These are phyloP conservation scores for Leishmania mexicana DNA, from an alignment of 208 protist species.

Conservation along the genomic window DNA sequence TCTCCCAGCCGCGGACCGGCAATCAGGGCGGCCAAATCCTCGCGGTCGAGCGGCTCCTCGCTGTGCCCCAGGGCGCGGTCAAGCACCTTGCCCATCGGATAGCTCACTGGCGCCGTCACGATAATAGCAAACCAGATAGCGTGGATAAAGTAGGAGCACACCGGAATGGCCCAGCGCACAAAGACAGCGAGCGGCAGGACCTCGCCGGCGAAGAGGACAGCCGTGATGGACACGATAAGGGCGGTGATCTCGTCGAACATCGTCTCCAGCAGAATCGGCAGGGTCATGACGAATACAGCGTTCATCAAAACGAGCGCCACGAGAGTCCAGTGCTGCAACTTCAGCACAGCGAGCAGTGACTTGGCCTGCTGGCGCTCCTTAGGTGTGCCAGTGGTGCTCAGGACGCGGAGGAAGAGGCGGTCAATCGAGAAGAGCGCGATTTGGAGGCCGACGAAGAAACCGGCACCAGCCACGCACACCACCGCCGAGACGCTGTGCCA, in stretches of 20 bases:
- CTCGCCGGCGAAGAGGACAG: conserved; percentile 90
- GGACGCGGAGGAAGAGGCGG: conserved; percentile 58
- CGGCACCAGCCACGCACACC: conserved; percentile 42
- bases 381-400: conserved; percentile 50
- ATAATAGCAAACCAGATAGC: conserved; percentile 75
- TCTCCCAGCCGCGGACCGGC: conserved; percentile 33
- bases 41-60: conserved; percentile 61
- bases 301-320: conserved; percentile 88
- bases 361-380: conserved; percentile 39
- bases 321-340: conserved; percentile 73
- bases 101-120: conserved; percentile 71
- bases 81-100: conserved; percentile 79
- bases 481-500: conserved; percentile 39
- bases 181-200: conserved; percentile 93
- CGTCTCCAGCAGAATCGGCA: conserved; percentile 81
- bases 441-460: conserved; percentile 62
- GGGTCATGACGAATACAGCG: conserved; percentile 68
- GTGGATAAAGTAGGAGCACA: conserved; percentile 63
- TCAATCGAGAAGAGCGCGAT: conserved; percentile 80
- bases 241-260: conserved; percentile 69
- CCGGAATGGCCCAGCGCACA: conserved; percentile 72
- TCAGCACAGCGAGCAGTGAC: conserved; percentile 46
- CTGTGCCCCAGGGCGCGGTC: conserved; percentile 74
- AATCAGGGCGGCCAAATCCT: conserved; percentile 78
- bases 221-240: conserved; percentile 83